Conservation (phyloP, 495 filamentous ascomycete species). For the Glarea lozoyensis region DNA sequence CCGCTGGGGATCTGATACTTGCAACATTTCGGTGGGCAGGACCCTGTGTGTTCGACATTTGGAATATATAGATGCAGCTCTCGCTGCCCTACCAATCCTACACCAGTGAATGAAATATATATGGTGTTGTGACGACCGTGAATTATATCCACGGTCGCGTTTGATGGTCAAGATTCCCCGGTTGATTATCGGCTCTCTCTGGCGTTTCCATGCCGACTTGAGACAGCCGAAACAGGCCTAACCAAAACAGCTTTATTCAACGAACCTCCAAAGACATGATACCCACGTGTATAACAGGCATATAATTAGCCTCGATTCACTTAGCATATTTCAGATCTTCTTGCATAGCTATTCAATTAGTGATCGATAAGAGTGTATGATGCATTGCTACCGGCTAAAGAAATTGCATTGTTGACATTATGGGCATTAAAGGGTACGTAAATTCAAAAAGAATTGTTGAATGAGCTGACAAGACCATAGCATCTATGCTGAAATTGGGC, state of each 20-base stretch:
- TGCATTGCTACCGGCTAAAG: no score
- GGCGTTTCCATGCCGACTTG: constrained; percentile 1
- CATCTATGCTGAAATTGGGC: constrained; percentile 81
- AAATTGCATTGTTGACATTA: constrained; percentile 20
- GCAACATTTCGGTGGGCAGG: constrained; percentile 38
- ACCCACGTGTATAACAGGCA: no score
- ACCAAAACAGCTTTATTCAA: background rate
- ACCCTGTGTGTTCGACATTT: constrained; percentile 12
- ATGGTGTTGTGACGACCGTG: no score
- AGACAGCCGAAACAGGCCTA: background rate
- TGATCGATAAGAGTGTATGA: background rate
- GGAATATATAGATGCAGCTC: no score
- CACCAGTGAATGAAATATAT: no score
- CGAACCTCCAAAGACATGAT: no score
- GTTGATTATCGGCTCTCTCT: no score
- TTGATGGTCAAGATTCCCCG: no score
- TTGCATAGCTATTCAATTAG: background rate
- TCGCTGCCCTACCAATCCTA: no score
- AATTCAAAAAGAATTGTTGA: constrained; percentile 1
- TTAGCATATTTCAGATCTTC: background rate
- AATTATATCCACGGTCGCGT: no score
- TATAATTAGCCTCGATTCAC: no score
- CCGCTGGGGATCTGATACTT: constrained; percentile 33
- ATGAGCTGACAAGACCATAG: constrained; percentile 35
- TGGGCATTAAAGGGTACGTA: constrained; percentile 55